phyloP scores from a whole-genome alignment of 148 eudicot genomes.

The Rhododendron ovatum region DNA sequence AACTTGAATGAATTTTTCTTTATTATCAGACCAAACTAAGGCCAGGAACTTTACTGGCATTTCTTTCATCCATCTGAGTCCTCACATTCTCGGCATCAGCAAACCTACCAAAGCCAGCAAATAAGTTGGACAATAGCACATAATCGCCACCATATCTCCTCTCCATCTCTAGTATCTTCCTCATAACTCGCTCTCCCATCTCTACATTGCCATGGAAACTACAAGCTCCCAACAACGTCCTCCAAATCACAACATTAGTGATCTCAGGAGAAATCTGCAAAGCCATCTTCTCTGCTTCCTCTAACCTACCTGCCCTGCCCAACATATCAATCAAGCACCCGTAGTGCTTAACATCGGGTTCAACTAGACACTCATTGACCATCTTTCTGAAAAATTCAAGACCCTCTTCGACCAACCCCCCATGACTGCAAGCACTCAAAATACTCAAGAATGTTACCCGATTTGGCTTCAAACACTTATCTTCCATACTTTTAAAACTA shows the following conservation, averaged over 20 bases:
- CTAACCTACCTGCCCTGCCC: conserved; percentile 57
- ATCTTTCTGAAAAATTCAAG: conserved; percentile 44
- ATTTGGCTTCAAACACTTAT: conserved; percentile 38
- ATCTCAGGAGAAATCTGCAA: conserved; percentile 27
- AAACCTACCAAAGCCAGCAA: conserved; percentile 46
- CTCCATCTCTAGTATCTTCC: too few species aligned
- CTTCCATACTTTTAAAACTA: conserved; percentile 37
- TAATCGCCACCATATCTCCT: conserved; percentile 49
- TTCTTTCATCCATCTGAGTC: conserved; percentile 32
- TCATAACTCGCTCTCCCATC: too few species aligned
- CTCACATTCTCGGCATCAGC: conserved; percentile 49
- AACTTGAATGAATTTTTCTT: not conserved
- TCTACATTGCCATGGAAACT: conserved; percentile 17
- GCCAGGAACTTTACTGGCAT: conserved; percentile 40
- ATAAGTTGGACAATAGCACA: conserved; percentile 58
- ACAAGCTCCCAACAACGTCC: conserved; percentile 72
- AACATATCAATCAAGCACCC: conserved; percentile 67
- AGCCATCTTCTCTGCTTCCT: conserved; percentile 60
- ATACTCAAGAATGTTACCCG: conserved; percentile 57
- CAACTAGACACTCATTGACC: conserved; percentile 26
- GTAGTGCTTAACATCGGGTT: conserved; percentile 48
- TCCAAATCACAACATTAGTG: conserved; percentile 53
- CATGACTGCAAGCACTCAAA: conserved; percentile 56
- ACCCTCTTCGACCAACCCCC: conserved; percentile 64
- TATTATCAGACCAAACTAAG: conserved; percentile 20